phyloP scores from a whole-genome alignment of 1,284 basidiomycete genomes.

The Omphalotus olearius region DNA sequence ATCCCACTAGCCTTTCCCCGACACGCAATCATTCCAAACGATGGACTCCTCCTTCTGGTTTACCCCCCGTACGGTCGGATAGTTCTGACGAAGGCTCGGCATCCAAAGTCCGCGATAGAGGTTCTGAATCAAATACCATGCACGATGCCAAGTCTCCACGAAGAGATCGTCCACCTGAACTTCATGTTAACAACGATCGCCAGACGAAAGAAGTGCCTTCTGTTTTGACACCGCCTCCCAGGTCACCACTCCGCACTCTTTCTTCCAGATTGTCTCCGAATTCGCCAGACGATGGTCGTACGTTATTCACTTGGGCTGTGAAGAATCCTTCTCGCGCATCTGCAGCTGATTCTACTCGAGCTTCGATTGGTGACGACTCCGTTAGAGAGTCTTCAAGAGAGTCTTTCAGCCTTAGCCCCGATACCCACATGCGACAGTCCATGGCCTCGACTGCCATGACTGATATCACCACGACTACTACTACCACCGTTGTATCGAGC shows the following conservation, averaged over 20 bases:
- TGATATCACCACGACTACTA: conserved; percentile 50
- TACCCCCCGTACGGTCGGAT: conserved; percentile 51
- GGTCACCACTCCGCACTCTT: conserved; percentile 47
- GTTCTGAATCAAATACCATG: conserved; percentile 4
- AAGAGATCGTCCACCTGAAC: conserved; percentile 4
- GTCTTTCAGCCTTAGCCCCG: conserved; percentile 19
- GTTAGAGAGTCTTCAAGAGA: conserved; percentile 41
- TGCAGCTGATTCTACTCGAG: conserved; percentile 27
- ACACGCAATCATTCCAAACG: conserved; percentile 26
- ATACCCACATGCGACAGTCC: conserved; percentile 37
- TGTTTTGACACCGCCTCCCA: conserved; percentile 38
- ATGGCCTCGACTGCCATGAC: conserved; percentile 42
- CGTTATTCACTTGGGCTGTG: conserved; percentile 28
- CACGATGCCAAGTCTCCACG: conserved; percentile 14
- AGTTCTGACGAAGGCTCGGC: conserved; percentile 39
- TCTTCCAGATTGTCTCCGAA: conserved; percentile 22
- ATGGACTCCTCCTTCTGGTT: conserved; percentile 48
- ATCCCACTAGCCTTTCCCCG: conserved; percentile 24
- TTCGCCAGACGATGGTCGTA: conserved; percentile 24
- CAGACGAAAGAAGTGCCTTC: conserved; percentile 30
- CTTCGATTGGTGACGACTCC: conserved; percentile 30
- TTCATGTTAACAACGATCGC: conserved; percentile 17
- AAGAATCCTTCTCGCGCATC: conserved; percentile 24
- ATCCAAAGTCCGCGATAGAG: conserved; percentile 12
- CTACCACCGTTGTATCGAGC: conserved; percentile 59